Conservation (phyloP, 208 protist species). For the Trypanosoma vivax region DNA sequence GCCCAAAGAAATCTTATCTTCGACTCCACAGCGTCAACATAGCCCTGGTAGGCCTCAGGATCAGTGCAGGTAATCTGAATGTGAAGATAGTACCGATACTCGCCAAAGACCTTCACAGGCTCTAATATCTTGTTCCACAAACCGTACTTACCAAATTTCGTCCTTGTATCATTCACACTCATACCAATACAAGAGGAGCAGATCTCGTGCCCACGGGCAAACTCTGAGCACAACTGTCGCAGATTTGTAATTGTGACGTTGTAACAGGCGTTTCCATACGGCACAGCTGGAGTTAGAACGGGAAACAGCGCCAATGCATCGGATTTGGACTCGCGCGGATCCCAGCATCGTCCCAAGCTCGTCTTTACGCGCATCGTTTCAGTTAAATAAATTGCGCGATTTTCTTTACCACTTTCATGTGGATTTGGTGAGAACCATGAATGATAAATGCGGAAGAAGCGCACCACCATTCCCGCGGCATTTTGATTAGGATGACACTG, state of each 20-base stretch:
- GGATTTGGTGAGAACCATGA: constrained; percentile 90
- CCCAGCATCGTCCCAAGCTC: constrained; percentile 71
- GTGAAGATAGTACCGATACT: constrained; percentile 82
- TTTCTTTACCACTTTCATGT: constrained; percentile 66
- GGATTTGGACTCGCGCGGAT: constrained; percentile 73
- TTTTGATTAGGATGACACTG: constrained; percentile 97
- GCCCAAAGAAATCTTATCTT: constrained; percentile 80
- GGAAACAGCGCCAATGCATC: constrained; percentile 95
- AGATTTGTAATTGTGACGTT: constrained; percentile 95
- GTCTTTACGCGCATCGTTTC: constrained; percentile 66
- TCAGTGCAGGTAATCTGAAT: constrained; percentile 70
- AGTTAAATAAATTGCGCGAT: constrained; percentile 87
- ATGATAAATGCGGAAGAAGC: constrained; percentile 93
- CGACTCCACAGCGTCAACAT: constrained; percentile 83
- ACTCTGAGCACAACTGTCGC: constrained; percentile 91
- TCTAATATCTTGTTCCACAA: constrained; percentile 80
- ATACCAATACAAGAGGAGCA: constrained; percentile 35
- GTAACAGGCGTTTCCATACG: constrained; percentile 96
- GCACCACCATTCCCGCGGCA: constrained; percentile 82
- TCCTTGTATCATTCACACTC: constrained; percentile 42
- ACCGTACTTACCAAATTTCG: constrained; percentile 52
- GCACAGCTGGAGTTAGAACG: constrained; percentile 97
- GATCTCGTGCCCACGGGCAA: constrained; percentile 88
- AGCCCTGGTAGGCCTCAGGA: constrained; percentile 69
- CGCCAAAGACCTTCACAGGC: constrained; percentile 70